phyloP scores from a whole-genome alignment of 257 asterid genomes.

The Nicotiana knightiana region DNA sequence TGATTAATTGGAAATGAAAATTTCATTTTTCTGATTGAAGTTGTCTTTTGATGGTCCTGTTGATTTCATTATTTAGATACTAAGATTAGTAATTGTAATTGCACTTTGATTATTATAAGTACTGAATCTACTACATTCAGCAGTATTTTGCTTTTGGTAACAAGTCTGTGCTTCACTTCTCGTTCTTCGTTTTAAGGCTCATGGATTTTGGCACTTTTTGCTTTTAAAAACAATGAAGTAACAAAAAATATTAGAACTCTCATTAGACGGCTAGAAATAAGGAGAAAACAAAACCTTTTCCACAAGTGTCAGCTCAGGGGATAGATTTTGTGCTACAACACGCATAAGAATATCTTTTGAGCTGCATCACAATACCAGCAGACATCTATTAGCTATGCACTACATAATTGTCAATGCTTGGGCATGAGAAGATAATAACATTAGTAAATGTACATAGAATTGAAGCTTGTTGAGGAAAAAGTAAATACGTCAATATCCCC shows the following conservation, averaged over 20 bases:
- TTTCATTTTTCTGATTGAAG: background rate
- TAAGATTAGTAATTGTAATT: background rate
- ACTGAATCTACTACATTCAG: background rate
- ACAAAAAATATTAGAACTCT: background rate
- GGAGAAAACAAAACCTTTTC: constrained; percentile 58
- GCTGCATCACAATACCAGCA: constrained; percentile 43
- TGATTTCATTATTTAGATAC: background rate
- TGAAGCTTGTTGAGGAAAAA: constrained; percentile 16
- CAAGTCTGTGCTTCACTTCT: background rate
- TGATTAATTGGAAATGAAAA: background rate
- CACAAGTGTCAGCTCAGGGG: constrained; percentile 81
- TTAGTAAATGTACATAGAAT: background rate
- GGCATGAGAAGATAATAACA: constrained; percentile 9
- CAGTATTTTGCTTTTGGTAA: background rate
- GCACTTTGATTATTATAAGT: background rate
- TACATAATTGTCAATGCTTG: background rate
- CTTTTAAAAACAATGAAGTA: background rate
- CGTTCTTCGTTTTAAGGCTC: background rate
- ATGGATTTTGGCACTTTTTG: background rate
- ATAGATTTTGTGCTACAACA: constrained; percentile 78
- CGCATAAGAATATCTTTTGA: constrained; percentile 89
- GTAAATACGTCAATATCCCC: constrained; percentile 83
- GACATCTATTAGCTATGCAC: constrained; percentile 17
- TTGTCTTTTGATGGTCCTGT: background rate
- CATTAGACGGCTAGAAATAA: background rate